These are phyloP conservation scores for Atalantia buxifolia DNA, from an alignment of 345 rosid species.

Conservation along the genomic window DNA sequence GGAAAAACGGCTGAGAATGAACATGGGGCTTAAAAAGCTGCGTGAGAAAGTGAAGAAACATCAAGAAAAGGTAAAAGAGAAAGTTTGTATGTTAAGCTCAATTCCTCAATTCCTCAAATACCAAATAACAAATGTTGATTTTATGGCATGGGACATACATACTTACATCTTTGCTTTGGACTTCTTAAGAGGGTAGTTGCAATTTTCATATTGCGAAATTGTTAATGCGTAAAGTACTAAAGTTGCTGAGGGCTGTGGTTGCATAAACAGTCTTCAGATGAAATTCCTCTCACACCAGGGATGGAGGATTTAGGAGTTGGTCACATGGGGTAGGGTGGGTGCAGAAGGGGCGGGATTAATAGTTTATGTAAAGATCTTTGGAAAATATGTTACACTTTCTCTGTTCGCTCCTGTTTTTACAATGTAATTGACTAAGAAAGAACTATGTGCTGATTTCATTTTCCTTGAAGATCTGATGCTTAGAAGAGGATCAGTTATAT, in stretches of 20 bases:
- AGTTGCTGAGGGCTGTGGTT: background rate
- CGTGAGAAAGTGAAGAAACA: conserved; percentile 68
- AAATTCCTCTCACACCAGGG: background rate
- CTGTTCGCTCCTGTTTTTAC: background rate
- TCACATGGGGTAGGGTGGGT: background rate
- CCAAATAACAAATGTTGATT: background rate
- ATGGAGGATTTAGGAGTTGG: background rate
- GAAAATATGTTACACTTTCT: background rate
- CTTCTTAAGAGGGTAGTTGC: background rate
- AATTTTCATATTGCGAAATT: background rate
- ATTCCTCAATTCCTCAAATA: background rate
- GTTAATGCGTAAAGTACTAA: background rate
- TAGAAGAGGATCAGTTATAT: background rate
- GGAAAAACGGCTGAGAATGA: conserved; percentile 71
- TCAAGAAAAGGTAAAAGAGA: conserved; percentile 51
- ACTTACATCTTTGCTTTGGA: background rate
- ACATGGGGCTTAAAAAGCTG: conserved; percentile 51
- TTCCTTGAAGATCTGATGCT: background rate
- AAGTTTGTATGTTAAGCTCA: conserved; percentile 14
- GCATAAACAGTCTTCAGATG: background rate
- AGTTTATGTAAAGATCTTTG: background rate
- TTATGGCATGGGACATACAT: background rate
- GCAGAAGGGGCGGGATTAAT: background rate
- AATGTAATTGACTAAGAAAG: background rate
- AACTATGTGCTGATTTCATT: background rate